Evolutionary conservation across 1,284 basidiomycete genomes (phyloP).

Genomic region (Tylopilus sp.): DNA sequence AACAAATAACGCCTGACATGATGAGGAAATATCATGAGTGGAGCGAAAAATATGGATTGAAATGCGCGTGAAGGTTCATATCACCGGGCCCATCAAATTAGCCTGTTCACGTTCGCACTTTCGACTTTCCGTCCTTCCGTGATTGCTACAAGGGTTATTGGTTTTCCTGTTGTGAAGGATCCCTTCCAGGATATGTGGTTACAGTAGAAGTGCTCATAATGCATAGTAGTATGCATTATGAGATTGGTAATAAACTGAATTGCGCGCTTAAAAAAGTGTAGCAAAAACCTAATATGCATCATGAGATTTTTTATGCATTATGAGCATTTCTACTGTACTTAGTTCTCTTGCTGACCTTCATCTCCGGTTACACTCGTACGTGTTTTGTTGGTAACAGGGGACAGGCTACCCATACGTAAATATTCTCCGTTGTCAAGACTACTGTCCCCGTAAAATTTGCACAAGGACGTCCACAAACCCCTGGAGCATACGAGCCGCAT

Average conservation of each 20-base stretch:
- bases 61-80: conserved; percentile 6
- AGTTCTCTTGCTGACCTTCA: background rate
- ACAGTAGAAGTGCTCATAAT: background rate
- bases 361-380: background rate
- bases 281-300: too few relatives aligned
- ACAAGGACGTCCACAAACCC: background rate
- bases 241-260: too few relatives aligned
- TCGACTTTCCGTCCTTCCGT: background rate
- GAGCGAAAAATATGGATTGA: conserved; percentile 43
- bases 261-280: too few relatives aligned
- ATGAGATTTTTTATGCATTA: too few relatives aligned
- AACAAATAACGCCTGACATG: conserved; percentile 86
- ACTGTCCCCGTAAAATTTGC: background rate
- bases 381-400: background rate
- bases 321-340: too few relatives aligned
- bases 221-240: too few relatives aligned
- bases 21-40: conserved; percentile 70
- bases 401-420: background rate
- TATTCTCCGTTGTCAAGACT: background rate
- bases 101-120: background rate
- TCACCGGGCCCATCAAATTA: background rate
- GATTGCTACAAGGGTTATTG: background rate
- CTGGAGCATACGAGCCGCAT: too few relatives aligned
- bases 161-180: background rate
- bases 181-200: background rate